Conservation (phyloP, 2,329 filamentous ascomycete genomes). For the Talaromyces sp. region DNA sequence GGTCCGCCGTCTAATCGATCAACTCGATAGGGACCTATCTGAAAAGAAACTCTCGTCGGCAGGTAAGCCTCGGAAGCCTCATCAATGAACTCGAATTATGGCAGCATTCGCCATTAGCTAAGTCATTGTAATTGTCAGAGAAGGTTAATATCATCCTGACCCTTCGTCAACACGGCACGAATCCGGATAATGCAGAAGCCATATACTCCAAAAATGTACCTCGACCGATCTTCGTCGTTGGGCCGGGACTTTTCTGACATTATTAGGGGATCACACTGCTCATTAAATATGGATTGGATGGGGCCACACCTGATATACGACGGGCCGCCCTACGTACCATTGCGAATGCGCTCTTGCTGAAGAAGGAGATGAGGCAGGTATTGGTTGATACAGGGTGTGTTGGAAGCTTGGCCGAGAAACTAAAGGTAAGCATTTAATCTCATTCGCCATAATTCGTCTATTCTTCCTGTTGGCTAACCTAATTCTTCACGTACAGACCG, state of each 20-base stretch:
- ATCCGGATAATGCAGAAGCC: conserved; percentile 65
- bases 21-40: conserved; percentile 58
- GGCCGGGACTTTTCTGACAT: conserved; percentile 11
- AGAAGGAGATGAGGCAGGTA: conserved; percentile 61
- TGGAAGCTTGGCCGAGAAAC: conserved; percentile 61
- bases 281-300: conserved; percentile 67
- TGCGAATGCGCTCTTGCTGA: conserved; percentile 75
- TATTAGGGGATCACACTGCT: conserved; percentile 68
- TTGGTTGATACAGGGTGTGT: conserved; percentile 67
- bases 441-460: neutral
- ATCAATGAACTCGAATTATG: neutral
- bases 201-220: conserved; percentile 75
- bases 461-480: neutral
- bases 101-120: neutral
- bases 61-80: conserved; percentile 43
- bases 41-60: conserved; percentile 54
- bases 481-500: conserved; percentile 42
- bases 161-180: conserved; percentile 73
- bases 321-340: conserved; percentile 75
- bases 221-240: neutral
- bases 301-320: conserved; percentile 57
- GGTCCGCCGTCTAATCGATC: conserved; percentile 59
- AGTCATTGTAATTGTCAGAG: conserved; percentile 22
- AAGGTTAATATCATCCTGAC: conserved; percentile 48
- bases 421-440: conserved; percentile 49